Conservation (phyloP, 1,284 basidiomycete genomes). For the Moniliella sp. region DNA sequence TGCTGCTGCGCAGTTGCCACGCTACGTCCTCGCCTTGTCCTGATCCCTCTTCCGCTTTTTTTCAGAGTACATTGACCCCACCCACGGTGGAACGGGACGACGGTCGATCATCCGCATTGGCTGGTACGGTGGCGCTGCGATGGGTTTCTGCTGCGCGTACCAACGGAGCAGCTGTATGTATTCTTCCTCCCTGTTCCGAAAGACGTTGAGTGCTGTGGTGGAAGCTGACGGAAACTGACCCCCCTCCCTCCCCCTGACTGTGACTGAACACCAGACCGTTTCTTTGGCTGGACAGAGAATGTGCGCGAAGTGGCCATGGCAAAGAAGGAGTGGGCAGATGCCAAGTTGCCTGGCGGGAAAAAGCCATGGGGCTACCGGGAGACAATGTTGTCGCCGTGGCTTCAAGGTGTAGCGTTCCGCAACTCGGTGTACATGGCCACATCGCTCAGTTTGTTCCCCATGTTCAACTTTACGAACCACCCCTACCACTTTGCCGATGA, state of each 20-base stretch:
- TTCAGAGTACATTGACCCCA: too few relatives aligned
- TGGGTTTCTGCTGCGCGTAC: not conserved
- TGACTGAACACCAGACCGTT: conserved; percentile 74
- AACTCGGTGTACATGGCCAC: conserved; percentile 74
- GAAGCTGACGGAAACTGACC: too few relatives aligned
- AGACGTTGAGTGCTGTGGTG: too few relatives aligned
- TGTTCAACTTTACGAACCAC: conserved; percentile 33
- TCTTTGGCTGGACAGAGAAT: conserved; percentile 94
- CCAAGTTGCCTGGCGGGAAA: conserved; percentile 12
- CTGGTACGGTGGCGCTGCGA: too few relatives aligned
- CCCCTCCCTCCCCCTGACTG: too few relatives aligned
- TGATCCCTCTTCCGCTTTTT: too few relatives aligned
- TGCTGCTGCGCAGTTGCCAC: too few relatives aligned
- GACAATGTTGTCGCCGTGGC: conserved; percentile 59
- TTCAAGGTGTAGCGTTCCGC: conserved; percentile 66
- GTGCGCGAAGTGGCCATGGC: conserved; percentile 27
- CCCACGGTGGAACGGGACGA: too few relatives aligned
- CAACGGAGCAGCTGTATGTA: not conserved
- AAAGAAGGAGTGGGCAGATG: conserved; percentile 9
- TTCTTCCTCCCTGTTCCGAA: too few relatives aligned
- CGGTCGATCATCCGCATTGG: too few relatives aligned
- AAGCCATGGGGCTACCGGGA: conserved; percentile 44
- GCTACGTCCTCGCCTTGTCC: too few relatives aligned
- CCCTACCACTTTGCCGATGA: conserved; percentile 12
- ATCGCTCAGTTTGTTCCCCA: conserved; percentile 30